Conservation (phyloP, 2,329 filamentous ascomycete genomes). For the Bipolaris zeicola region DNA sequence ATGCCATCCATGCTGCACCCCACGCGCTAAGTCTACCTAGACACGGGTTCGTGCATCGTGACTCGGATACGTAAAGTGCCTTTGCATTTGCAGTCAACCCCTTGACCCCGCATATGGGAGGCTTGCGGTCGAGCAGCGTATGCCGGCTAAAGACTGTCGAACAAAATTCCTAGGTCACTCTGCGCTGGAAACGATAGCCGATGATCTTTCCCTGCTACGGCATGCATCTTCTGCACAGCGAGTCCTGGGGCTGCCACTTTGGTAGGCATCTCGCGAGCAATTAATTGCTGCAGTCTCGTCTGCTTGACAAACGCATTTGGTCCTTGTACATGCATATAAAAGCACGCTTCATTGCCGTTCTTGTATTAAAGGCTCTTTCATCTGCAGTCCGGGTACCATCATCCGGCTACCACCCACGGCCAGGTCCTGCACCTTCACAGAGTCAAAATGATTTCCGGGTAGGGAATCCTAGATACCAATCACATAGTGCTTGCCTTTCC, state of each 20-base stretch:
- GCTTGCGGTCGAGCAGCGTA: not conserved
- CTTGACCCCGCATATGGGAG: not conserved
- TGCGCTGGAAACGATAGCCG: constrained; percentile 19
- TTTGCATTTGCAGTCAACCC: not conserved
- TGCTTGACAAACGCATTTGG: not conserved
- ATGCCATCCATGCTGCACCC: not conserved
- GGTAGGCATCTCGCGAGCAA: not conserved
- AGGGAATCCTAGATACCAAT: constrained; percentile 5
- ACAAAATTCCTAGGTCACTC: not conserved
- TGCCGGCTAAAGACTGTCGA: constrained; percentile 18
- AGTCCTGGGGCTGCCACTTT: not conserved
- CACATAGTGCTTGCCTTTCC: not conserved
- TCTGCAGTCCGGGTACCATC: constrained; percentile 15
- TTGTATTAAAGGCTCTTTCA: not conserved
- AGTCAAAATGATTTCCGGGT: not conserved
- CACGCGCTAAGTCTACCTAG: not conserved
- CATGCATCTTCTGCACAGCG: not conserved
- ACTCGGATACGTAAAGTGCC: not conserved
- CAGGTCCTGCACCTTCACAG: not conserved
- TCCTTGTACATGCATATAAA: not conserved
- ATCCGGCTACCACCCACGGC: constrained; percentile 5
- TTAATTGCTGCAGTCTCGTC: not conserved
- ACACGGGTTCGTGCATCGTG: not conserved
- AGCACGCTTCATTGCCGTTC: not conserved
- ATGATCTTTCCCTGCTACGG: constrained; percentile 7